These are phyloP conservation scores for Haplosporangium gracile DNA, from an alignment of 192 early-diverging fungal genomes.

Conservation along the genomic window DNA sequence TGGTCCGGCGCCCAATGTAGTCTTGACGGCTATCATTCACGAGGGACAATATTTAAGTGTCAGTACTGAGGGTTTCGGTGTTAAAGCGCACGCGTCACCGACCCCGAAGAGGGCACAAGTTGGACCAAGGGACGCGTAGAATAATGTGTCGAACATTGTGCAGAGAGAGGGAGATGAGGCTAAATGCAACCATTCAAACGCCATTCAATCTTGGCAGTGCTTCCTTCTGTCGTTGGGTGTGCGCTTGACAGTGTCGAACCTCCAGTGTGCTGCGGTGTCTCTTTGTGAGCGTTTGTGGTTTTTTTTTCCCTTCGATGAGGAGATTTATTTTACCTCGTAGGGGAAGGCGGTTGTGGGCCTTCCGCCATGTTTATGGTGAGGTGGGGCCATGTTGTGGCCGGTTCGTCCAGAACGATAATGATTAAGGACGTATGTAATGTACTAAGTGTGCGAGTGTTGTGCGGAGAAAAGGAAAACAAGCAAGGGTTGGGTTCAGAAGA, in stretches of 20 bases:
- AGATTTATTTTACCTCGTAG: constrained; percentile 25
- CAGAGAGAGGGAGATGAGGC: neutral
- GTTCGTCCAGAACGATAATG: neutral
- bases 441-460: no score
- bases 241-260: no score
- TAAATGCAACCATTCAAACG: no score
- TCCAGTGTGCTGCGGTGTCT: neutral
- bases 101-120: neutral
- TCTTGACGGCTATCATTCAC: constrained; percentile 15
- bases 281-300: neutral
- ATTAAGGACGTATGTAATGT: neutral
- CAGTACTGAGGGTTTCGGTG: neutral
- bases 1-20: constrained; percentile 47
- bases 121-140: neutral
- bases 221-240: no score
- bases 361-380: constrained; percentile 15
- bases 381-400: neutral
- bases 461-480: no score
- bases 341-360: constrained; percentile 33
- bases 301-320: neutral
- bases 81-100: neutral
- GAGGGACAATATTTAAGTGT: neutral
- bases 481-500: no score
- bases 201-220: no score
- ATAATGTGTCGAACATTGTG: neutral